Evolutionary conservation across 768 basidiomycete genomes (phyloP).

Genomic region (Chlorophyllum brunneum): DNA sequence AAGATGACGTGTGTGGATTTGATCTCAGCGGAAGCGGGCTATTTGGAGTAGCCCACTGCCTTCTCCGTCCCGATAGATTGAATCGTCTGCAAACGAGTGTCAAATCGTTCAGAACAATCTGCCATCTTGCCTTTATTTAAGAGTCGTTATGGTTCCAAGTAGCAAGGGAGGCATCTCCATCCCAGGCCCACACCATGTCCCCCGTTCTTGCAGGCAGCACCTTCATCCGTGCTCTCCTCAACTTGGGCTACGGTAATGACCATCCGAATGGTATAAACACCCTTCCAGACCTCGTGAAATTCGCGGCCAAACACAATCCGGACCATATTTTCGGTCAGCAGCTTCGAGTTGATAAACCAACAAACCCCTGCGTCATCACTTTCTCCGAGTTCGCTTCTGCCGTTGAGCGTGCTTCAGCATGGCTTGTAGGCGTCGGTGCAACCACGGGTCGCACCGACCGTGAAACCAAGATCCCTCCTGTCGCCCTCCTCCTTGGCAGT

Average conservation of each 20-base stretch:
- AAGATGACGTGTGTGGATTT: no score
- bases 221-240: conserved; percentile 34
- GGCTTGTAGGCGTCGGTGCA: conserved; percentile 26
- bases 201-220: conserved; percentile 12
- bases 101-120: no score
- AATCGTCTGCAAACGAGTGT: no score
- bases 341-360: conserved; percentile 19
- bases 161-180: neutral
- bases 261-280: conserved; percentile 26
- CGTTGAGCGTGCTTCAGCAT: conserved; percentile 30
- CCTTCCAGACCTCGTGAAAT: conserved; percentile 34
- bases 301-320: conserved; percentile 30
- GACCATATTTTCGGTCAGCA: conserved; percentile 34
- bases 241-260: conserved; percentile 27
- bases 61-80: neutral
- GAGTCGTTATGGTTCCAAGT: neutral
- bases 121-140: conserved; percentile 9
- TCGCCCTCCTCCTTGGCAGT: conserved; percentile 33
- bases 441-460: conserved; percentile 22
- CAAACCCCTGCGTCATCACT: conserved; percentile 25
- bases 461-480: conserved; percentile 25
- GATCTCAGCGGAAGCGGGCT: no score
- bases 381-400: conserved; percentile 29
- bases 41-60: no score
- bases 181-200: neutral